These are phyloP conservation scores for Aspergillus intermedius DNA, from an alignment of 2,329 filamentous ascomycete species.

Conservation along the genomic window DNA sequence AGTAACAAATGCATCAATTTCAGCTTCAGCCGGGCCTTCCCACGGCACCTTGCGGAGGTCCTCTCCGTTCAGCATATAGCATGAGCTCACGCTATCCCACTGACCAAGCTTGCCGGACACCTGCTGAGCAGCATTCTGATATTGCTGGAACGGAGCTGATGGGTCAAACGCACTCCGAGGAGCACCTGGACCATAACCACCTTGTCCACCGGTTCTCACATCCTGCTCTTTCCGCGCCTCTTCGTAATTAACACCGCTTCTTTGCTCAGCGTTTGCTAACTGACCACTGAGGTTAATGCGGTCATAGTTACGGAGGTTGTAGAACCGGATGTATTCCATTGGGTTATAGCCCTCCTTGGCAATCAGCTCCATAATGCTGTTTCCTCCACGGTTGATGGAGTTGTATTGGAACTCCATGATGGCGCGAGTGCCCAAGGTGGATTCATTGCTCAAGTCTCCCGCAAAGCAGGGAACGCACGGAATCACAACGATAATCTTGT, in stretches of 20 bases:
- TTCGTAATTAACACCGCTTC: conserved; percentile 40
- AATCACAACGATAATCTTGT: conserved; percentile 82
- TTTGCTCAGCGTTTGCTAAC: conserved; percentile 33
- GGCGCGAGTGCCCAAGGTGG: conserved; percentile 76
- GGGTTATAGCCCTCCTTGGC: conserved; percentile 71
- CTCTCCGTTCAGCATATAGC: conserved; percentile 74
- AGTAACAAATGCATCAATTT: conserved; percentile 57
- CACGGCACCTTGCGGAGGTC: conserved; percentile 61
- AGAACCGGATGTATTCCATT: conserved; percentile 78
- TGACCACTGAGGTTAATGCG: conserved; percentile 58
- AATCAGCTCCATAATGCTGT: conserved; percentile 83
- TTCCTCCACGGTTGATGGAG: conserved; percentile 83
- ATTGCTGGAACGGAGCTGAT: conserved; percentile 53
- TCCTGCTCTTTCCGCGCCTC: conserved; percentile 40
- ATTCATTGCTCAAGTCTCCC: conserved; percentile 77
- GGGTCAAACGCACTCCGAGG: conserved; percentile 32
- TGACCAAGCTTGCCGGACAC: conserved; percentile 48
- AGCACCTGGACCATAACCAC: conserved; percentile 33
- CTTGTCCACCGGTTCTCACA: conserved; percentile 40
- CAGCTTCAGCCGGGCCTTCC: conserved; percentile 48
- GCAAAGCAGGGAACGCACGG: conserved; percentile 91
- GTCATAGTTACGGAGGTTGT: conserved; percentile 91
- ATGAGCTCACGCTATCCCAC: conserved; percentile 70
- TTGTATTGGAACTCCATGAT: conserved; percentile 99
- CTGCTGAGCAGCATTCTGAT: conserved; percentile 62